Conservation (phyloP, 2,329 filamentous ascomycete species). For the Fusarium sp. region DNA sequence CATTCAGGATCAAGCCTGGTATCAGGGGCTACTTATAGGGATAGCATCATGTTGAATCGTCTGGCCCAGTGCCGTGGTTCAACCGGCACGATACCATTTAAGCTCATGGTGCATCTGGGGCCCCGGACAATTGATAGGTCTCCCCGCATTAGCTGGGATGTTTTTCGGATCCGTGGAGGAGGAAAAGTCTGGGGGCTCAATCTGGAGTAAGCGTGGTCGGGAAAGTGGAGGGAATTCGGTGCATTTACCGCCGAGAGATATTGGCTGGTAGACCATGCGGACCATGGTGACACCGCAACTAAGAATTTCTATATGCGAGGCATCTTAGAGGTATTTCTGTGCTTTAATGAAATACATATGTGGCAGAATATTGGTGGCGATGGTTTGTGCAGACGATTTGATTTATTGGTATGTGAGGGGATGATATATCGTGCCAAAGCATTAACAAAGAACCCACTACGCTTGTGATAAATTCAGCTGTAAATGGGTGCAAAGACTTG, state of each 20-base stretch:
- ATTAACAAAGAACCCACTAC: neutral
- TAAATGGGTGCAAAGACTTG: accelerated
- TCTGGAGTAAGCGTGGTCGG: neutral
- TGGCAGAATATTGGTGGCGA: neutral
- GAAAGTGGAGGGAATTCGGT: neutral
- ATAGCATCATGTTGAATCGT: neutral
- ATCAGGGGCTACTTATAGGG: neutral
- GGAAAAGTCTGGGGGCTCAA: neutral
- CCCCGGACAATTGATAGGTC: neutral
- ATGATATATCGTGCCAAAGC: neutral
- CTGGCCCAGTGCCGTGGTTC: neutral
- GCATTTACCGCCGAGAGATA: neutral
- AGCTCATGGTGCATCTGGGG: neutral
- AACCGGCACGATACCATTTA: neutral
- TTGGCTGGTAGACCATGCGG: neutral
- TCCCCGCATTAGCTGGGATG: neutral
- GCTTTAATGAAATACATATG: neutral
- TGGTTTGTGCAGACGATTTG: neutral
- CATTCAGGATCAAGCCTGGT: neutral
- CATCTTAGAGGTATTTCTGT: neutral
- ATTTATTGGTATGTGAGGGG: neutral
- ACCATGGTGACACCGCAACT: neutral
- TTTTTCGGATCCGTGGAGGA: neutral
- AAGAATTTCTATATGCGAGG: neutral
- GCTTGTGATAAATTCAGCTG: neutral